Base-by-base conservation (phyloP, 73 alveolate genomes). In the Paramecium sonneborni region DNA sequence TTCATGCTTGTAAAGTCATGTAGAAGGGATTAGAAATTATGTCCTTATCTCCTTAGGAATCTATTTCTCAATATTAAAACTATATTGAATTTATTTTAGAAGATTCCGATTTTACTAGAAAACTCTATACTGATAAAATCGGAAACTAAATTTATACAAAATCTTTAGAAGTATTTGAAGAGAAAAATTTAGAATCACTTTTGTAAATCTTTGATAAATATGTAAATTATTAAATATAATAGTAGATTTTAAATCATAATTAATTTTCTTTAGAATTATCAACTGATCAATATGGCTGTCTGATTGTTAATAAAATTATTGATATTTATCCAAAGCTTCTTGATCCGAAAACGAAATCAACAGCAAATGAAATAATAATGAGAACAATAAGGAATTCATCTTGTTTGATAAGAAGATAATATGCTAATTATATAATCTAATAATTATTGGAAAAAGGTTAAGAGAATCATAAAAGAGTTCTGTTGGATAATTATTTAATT, bases 221-320 rank as follows among this genome's bases (percentile, higher is more conserved):
- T 62, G 84, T 62, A 62, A 1, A 30, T 6, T 21, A 26, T 4
- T 30, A 23, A 11, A 30, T 26, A 62, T 8, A 10, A 23, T 30
- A 58, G 5, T 35, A 72, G 86, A 72, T 72, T 72, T 37, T 72
- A 30, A 72, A 38, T 20, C n/a, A 72, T 5, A 62, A 62, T 62
- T 14, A 26, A 62, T 30, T 10, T 34, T 37, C 38, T 28, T 69
- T 44, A 24, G 94, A 88, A 46, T 34, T 88, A 32, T 88, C 91
- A 34, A 69, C 94, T 0, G 91, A 88, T 88, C 26, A 88, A 69
- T 88, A 88, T 70, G 94, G 94, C 0, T 88, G 94, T 28, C 44
- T 88, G 9, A 26, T 88, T 8, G 87, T 88, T 1, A 69, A 88
- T 35, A 88, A 88, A 43, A 44, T 88, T 30, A 88, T 88, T 0